Conservation (phyloP, 2,329 filamentous ascomycete species). For the Aspergillus unguis region DNA sequence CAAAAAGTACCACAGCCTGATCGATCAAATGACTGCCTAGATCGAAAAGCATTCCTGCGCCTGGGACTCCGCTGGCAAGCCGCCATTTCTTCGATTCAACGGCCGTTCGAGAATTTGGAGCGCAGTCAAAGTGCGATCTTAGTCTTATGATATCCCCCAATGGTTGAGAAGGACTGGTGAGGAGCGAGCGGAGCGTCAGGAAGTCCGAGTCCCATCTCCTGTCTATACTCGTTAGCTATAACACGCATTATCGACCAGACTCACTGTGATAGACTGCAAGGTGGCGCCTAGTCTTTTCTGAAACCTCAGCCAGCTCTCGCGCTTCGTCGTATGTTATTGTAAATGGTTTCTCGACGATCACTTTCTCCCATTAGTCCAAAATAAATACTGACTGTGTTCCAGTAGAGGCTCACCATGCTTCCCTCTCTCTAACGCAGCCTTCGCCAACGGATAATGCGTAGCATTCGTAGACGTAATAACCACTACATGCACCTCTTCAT, state of each 20-base stretch:
- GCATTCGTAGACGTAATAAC: not conserved
- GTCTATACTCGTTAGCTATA: not conserved
- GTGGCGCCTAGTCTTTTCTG: not conserved
- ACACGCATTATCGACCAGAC: no score
- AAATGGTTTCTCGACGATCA: not conserved
- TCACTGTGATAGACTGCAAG: not conserved
- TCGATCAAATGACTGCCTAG: not conserved
- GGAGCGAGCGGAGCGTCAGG: not conserved
- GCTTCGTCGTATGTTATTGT: not conserved
- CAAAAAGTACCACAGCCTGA: not conserved
- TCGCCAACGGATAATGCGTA: not conserved
- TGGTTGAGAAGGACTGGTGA: not conserved
- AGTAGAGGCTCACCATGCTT: not conserved
- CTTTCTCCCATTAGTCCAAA: not conserved
- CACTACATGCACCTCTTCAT: not conserved
- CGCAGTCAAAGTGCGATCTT: not conserved
- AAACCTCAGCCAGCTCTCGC: not conserved
- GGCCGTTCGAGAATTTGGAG: not conserved
- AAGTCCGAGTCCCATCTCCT: not conserved
- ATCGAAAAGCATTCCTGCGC: not conserved
- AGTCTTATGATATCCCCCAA: not conserved
- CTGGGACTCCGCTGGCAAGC: not conserved
- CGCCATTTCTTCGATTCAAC: not conserved
- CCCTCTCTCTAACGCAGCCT: not conserved
- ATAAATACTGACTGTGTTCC: not conserved